These are phyloP conservation scores for Ceratobasidium sp. DNA, from an alignment of 1,284 basidiomycete genomes.

Conservation along the genomic window DNA sequence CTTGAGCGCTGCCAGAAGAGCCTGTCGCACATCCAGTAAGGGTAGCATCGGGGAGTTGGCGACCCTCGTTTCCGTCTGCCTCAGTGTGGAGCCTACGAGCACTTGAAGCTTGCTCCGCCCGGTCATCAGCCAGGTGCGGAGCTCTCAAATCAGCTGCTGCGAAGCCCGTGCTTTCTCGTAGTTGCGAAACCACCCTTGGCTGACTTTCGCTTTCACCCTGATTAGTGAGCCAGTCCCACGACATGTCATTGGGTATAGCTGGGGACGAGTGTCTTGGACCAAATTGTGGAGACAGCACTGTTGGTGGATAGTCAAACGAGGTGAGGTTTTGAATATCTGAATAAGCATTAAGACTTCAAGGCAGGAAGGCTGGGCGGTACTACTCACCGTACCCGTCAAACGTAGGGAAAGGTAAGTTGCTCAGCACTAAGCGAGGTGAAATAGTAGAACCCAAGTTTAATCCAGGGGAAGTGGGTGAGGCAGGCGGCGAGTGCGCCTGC, in stretches of 20 bases:
- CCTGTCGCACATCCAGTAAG: too few relatives aligned
- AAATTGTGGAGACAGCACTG: not conserved
- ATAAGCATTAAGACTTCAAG: not conserved
- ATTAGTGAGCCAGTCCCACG: not conserved
- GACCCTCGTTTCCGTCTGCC: too few relatives aligned
- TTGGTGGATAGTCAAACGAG: not conserved
- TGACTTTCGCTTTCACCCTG: too few relatives aligned
- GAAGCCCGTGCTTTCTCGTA: too few relatives aligned
- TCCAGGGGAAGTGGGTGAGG: not conserved
- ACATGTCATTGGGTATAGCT: not conserved
- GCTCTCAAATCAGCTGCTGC: too few relatives aligned
- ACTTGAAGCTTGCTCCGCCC: too few relatives aligned
- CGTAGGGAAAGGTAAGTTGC: not conserved
- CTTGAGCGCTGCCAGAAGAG: too few relatives aligned
- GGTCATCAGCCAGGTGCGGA: too few relatives aligned
- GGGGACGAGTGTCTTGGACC: not conserved
- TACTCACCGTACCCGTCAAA: not conserved
- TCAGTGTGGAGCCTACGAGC: too few relatives aligned
- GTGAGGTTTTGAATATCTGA: not conserved
- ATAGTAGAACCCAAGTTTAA: not conserved
- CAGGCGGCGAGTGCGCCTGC: not conserved
- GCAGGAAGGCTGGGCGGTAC: not conserved
- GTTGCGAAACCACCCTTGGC: too few relatives aligned
- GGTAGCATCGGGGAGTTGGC: too few relatives aligned
- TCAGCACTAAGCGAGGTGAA: not conserved